Base-by-base conservation (phyloP, 495 filamentous ascomycete genomes). In the Aspergillus kassunensis region DNA sequence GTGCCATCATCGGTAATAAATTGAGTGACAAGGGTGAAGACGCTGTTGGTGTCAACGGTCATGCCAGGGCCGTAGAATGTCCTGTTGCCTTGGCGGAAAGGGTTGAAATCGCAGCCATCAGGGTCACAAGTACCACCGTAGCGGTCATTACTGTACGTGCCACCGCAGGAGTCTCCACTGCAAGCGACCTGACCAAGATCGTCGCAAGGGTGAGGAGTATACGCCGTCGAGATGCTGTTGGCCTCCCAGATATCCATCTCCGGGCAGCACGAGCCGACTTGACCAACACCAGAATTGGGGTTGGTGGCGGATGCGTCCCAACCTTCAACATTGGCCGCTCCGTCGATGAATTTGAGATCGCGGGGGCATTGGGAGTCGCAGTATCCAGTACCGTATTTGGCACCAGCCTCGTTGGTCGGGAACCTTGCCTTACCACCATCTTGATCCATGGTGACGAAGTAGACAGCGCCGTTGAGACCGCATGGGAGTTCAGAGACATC, bases 101-200 rank as follows among this genome's bases (percentile, higher is more conserved):
- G 69, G 81, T 91, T 91, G 80, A 86, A 88, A 63, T 89, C 86
- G 67, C 87, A 91, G 49, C 86, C 85, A 62, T 84, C 84, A 54
- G 87, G 81, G 62, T 91, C 88, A 63, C 87, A 91, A 48, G 80
- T 76, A 43, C 77, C 80, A 33, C 44, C 66, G 54, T 80, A 79
- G 49, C 72, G 71, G 49, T 64, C 57, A 12, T 31, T n/a, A 35
- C 56, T 66, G 58, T 76, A 73, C 12, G 71, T 71, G 35, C 75
- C 75, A 37, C 78, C 81, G 54, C 85, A 87, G 20, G 69, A 60
- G 35, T 69, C 66, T 19, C 79, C 82, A 21, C 68, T 64, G 71
- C 87, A 89, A 55, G 78, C 68, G 49, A 74, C 77, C 57, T 81
- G 78, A 25, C 66, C 70, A 34, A 79, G 68, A 56, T 64, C 73